Conservation (phyloP, 306 rosid species). For the Castanea crenata region DNA sequence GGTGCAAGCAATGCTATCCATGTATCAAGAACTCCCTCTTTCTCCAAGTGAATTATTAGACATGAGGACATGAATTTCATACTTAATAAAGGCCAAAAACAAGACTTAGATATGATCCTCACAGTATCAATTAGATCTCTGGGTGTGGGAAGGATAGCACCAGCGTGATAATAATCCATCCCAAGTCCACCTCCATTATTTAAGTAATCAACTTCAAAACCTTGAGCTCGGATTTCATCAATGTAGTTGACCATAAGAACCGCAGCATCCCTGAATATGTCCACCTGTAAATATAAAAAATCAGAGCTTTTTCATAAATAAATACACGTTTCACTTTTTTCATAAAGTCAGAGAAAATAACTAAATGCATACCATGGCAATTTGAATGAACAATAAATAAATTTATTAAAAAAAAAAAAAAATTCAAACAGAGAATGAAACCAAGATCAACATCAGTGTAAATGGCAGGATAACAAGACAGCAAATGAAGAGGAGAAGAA, state of each 20-base stretch:
- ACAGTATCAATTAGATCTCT: conserved; percentile 89
- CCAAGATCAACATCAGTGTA: not conserved
- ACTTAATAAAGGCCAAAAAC: not conserved
- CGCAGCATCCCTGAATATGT: conserved; percentile 92
- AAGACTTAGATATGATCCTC: conserved; percentile 24
- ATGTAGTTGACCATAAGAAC: conserved; percentile 84
- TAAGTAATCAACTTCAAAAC: conserved; percentile 80
- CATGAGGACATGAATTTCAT: not conserved
- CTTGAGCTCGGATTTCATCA: conserved; percentile 82
- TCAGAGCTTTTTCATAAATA: not conserved
- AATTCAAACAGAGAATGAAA: not conserved
- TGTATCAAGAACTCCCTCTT: not conserved
- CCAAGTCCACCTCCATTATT: conserved; percentile 98
- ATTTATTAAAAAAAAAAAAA: no score
- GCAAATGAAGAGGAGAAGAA: not conserved
- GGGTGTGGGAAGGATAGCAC: conserved; percentile 80
- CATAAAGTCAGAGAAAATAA: not conserved
- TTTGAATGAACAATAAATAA: not conserved
- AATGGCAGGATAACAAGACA: not conserved
- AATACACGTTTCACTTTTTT: not conserved
- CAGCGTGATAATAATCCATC: conserved; percentile 84
- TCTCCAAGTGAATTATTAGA: not conserved
- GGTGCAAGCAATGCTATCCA: not conserved
- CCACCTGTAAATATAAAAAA: conserved; percentile 57
- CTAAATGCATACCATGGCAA: not conserved